Evolutionary conservation across 176 grass and related monocot genomes (phyloP).

Genomic region (Thalia dealbata): DNA sequence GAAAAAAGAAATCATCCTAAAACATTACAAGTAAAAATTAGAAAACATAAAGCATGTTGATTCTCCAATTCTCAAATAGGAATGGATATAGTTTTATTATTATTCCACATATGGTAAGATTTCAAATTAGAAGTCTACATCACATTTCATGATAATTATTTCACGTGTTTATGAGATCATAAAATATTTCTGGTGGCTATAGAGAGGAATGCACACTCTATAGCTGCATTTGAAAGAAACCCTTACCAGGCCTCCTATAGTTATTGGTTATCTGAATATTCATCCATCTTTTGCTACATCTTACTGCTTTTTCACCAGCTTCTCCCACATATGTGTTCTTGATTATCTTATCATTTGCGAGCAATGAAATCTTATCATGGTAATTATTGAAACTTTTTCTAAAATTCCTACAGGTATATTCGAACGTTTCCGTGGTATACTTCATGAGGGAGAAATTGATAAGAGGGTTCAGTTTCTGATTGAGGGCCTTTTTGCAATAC

Average conservation of each 20-base stretch:
- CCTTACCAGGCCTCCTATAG: background rate
- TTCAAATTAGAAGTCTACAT: too few relatives aligned
- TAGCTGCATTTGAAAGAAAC: background rate
- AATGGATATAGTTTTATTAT: too few relatives aligned
- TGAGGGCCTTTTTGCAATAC: slow-evolving; percentile 95
- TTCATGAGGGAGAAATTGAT: slow-evolving; percentile 97
- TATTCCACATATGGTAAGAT: too few relatives aligned
- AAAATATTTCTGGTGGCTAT: background rate
- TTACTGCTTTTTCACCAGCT: background rate
- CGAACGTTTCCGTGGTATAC: slow-evolving; percentile 89
- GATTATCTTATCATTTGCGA: background rate
- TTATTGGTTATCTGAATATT: background rate
- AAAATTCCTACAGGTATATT: slow-evolving; percentile 70
- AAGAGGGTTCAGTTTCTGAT: slow-evolving; percentile 93
- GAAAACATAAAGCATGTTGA: too few relatives aligned
- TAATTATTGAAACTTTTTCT: background rate
- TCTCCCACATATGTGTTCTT: background rate
- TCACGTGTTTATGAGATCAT: background rate
- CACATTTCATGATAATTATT: too few relatives aligned
- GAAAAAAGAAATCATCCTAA: too few relatives aligned
- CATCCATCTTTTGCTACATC: background rate
- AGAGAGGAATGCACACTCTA: background rate
- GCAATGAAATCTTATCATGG: background rate
- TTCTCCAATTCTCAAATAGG: too few relatives aligned
- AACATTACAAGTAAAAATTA: too few relatives aligned